phyloP scores from a whole-genome alignment of 768 basidiomycete species.

The Dentipellis sp. region DNA sequence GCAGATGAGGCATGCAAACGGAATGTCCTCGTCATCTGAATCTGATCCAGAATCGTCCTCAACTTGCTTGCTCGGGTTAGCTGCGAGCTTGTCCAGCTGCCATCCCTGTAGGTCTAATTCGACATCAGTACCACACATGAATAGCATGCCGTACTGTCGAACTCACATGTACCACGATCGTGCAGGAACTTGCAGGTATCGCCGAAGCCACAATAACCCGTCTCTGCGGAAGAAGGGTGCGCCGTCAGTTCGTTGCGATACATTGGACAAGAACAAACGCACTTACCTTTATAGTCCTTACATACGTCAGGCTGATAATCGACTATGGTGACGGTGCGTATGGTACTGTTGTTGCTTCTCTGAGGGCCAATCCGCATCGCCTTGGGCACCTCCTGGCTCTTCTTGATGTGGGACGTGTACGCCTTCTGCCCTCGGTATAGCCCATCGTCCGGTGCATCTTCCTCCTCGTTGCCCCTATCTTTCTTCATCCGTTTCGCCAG shows the following conservation, averaged over 20 bases:
- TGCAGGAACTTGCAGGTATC: slow-evolving; percentile 99
- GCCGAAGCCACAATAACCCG: slow-evolving; percentile 97
- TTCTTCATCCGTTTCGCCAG: slow-evolving; percentile 58
- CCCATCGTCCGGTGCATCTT: slow-evolving; percentile 71
- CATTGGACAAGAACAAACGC: slow-evolving; percentile 21
- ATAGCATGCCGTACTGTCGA: slow-evolving; percentile 2
- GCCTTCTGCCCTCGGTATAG: slow-evolving; percentile 79
- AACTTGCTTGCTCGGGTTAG: slow-evolving; percentile 53
- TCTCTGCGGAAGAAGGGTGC: slow-evolving; percentile 49
- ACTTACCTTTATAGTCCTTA: slow-evolving; percentile 94
- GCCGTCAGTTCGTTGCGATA: not conserved
- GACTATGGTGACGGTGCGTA: slow-evolving; percentile 88
- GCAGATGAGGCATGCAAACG: slow-evolving; percentile 98
- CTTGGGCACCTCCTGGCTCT: slow-evolving; percentile 77
- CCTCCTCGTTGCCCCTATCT: slow-evolving; percentile 41
- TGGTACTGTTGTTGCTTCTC: slow-evolving; percentile 60
- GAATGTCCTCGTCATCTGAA: slow-evolving; percentile 79
- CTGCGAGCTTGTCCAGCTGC: slow-evolving; percentile 94
- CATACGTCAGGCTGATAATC: slow-evolving; percentile 99
- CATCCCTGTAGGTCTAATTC: slow-evolving; percentile 85
- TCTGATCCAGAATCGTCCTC: slow-evolving; percentile 55
- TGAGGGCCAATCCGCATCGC: slow-evolving; percentile 82
- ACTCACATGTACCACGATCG: slow-evolving; percentile 90
- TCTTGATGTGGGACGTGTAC: slow-evolving; percentile 74
- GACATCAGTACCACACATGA: not conserved